Conservation (phyloP, 495 filamentous ascomycete species). For the Cladorrhinum samala region DNA sequence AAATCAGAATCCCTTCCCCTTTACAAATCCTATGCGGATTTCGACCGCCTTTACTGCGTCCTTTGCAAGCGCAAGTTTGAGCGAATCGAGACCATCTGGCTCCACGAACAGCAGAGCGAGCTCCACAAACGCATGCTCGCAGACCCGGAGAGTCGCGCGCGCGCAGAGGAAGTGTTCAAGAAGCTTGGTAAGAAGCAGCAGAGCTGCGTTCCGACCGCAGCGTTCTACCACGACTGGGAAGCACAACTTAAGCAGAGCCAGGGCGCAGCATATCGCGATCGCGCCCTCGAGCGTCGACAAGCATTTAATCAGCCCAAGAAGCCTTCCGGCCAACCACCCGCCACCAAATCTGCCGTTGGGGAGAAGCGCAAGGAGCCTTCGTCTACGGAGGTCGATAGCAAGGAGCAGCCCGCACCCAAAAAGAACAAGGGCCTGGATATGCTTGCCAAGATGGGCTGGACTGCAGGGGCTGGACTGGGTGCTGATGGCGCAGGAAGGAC, state of each 20-base stretch:
- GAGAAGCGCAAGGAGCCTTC: conserved; percentile 27
- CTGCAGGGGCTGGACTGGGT: conserved; percentile 71
- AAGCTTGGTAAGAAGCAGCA: conserved; percentile 55
- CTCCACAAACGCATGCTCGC: conserved; percentile 67
- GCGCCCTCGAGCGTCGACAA: conserved; percentile 73
- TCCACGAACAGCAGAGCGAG: conserved; percentile 69
- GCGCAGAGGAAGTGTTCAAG: conserved; percentile 46
- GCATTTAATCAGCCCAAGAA: conserved; percentile 63
- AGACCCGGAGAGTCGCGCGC: conserved; percentile 51
- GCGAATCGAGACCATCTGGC: conserved; percentile 57
- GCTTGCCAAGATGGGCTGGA: conserved; percentile 90
- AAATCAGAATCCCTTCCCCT: conserved; percentile 19
- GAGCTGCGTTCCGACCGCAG: conserved; percentile 26
- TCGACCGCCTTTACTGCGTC: conserved; percentile 65
- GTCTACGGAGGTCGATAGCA: conserved; percentile 6
- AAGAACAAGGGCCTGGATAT: conserved; percentile 80
- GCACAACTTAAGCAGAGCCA: conserved; percentile 26
- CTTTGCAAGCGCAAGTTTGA: conserved; percentile 74
- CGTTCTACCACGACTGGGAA: conserved; percentile 27
- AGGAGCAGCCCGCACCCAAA: conserved; percentile 20
- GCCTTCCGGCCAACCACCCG: conserved; percentile 11
- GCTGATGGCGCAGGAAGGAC: conserved; percentile 71
- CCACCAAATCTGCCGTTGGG: not conserved
- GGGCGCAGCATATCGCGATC: conserved; percentile 62
- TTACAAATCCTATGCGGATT: conserved; percentile 60